Evolutionary conservation across 805 yeast species (phyloP).

Genomic region (Lipomyces kockii): DNA sequence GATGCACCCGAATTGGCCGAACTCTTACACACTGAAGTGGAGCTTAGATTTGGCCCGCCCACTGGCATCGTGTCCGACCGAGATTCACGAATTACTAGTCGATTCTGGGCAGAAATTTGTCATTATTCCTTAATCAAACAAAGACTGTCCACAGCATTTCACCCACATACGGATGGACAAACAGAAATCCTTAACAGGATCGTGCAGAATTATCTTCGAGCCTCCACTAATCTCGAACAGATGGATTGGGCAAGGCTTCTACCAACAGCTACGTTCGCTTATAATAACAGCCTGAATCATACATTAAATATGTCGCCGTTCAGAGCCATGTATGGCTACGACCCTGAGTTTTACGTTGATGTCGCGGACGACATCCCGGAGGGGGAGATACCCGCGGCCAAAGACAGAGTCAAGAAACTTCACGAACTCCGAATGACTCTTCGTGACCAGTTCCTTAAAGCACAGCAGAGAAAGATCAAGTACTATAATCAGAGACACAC

Average conservation of each 20-base stretch:
- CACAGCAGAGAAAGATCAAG: too few species aligned
- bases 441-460: too few species aligned
- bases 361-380: slow-evolving; percentile 3
- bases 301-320: background rate
- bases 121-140: background rate
- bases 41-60: slow-evolving; percentile 31
- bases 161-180: slow-evolving; percentile 15
- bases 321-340: slow-evolving; percentile 1
- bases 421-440: background rate
- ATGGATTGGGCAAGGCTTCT: background rate
- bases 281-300: background rate
- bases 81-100: slow-evolving; percentile 24
- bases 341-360: background rate
- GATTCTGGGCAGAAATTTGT: slow-evolving; percentile 31
- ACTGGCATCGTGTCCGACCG: slow-evolving; percentile 29
- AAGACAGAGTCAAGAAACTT: background rate
- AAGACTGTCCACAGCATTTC: background rate
- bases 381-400: background rate
- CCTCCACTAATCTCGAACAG: background rate
- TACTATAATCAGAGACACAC: too few species aligned
- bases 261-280: background rate
- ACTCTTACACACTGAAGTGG: slow-evolving; percentile 23
- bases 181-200: slow-evolving; percentile 11
- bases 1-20: slow-evolving; percentile 21
- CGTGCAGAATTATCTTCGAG: background rate